Conservation (phyloP, 2,329 filamentous ascomycete genomes). For the Stemphylium beticola region DNA sequence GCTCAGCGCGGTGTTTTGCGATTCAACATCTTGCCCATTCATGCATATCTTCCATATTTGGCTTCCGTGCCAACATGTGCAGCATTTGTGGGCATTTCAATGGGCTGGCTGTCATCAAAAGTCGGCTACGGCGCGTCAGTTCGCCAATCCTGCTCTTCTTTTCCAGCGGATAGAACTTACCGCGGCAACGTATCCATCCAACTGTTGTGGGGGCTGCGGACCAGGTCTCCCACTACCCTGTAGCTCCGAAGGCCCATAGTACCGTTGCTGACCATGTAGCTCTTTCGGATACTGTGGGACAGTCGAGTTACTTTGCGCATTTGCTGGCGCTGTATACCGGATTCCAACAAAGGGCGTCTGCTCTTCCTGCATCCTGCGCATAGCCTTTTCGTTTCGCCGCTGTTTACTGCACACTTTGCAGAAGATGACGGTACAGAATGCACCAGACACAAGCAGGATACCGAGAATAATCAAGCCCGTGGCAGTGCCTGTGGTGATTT, state of each 20-base stretch:
- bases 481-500: conserved; percentile 3
- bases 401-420: conserved; percentile 17
- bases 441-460: conserved; percentile 5
- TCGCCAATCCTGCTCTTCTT: neutral
- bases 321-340: conserved; percentile 1
- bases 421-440: conserved; percentile 11
- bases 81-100: conserved; percentile 17
- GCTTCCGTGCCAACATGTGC: neutral
- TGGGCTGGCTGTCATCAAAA: conserved; percentile 9
- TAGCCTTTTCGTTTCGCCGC: conserved; percentile 8
- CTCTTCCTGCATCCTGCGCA: conserved; percentile 17
- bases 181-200: conserved; percentile 13
- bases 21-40: neutral
- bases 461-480: no score
- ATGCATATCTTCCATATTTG: neutral
- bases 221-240: conserved; percentile 5
- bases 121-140: conserved; percentile 6
- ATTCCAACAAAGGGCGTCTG: conserved; percentile 2
- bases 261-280: neutral
- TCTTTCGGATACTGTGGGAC: neutral
- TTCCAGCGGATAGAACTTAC: neutral
- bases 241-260: conserved; percentile 15
- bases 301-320: neutral
- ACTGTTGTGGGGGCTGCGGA: conserved; percentile 5
- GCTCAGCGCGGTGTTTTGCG: neutral